Conservation (phyloP, 2,329 filamentous ascomycete genomes). For the Curvularia sp. region DNA sequence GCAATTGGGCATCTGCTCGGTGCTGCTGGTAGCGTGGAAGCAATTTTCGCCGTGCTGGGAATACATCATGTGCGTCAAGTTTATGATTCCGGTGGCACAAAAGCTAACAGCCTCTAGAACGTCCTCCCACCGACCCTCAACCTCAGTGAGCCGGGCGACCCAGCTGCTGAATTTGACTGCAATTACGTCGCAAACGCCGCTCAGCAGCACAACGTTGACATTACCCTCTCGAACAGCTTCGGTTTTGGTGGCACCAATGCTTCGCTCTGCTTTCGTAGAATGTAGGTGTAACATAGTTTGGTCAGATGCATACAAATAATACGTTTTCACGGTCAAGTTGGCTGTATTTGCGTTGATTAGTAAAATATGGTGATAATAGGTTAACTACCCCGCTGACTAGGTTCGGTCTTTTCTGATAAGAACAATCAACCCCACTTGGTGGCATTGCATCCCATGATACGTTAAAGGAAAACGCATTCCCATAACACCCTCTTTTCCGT, state of each 20-base stretch:
- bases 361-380: constrained; percentile 22
- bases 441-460: constrained; percentile 25
- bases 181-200: constrained; percentile 81
- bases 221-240: constrained; percentile 92
- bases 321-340: neutral
- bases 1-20: constrained; percentile 91
- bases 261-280: constrained; percentile 75
- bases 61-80: constrained; percentile 73
- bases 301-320: neutral
- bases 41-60: constrained; percentile 81
- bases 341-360: constrained; percentile 17
- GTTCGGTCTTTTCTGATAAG: constrained; percentile 20
- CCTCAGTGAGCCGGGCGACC: constrained; percentile 66
- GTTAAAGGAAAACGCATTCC: neutral
- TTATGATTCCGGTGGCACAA: neutral
- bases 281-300: constrained; percentile 26
- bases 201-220: constrained; percentile 73
- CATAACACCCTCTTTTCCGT: neutral
- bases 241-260: constrained; percentile 98
- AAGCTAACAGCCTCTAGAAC: constrained; percentile 61
- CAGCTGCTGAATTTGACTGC: constrained; percentile 72
- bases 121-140: constrained; percentile 87
- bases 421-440: constrained; percentile 28
- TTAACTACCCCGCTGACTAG: constrained; percentile 22
- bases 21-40: constrained; percentile 88